phyloP scores from a whole-genome alignment of 495 filamentous ascomycete genomes.

The Penicillium egyptiacum region DNA sequence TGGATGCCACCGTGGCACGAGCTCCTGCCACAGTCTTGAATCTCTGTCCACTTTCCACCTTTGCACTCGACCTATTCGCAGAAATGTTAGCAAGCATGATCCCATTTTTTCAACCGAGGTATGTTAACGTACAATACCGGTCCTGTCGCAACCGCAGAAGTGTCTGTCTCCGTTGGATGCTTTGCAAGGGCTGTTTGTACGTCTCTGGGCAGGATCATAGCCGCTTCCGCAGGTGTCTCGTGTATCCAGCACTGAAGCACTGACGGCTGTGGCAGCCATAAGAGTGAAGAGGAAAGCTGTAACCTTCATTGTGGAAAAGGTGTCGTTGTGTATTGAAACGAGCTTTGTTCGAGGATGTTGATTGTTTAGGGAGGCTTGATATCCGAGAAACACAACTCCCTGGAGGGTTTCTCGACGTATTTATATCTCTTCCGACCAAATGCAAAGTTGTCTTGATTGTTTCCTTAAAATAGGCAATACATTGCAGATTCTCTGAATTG shows the following conservation, averaged over 20 bases:
- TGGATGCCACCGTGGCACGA: conserved; percentile 11
- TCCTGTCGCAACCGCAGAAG: conserved; percentile 21
- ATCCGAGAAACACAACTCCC: neutral
- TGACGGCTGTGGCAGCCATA: conserved; percentile 19
- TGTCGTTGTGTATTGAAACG: neutral
- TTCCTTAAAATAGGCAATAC: neutral
- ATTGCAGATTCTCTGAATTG: too few relatives aligned
- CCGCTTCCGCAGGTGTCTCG: conserved; percentile 16
- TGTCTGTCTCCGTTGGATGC: conserved; percentile 17
- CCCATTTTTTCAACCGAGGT: neutral
- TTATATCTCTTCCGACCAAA: neutral
- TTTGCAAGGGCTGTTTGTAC: conserved; percentile 17
- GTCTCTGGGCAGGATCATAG: conserved; percentile 14
- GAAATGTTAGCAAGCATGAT: conserved; percentile 9
- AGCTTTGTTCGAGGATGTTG: conserved; percentile 5
- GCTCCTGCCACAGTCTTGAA: conserved; percentile 10
- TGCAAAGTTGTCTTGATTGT: neutral
- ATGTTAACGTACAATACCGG: conserved; percentile 14
- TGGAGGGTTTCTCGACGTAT: neutral
- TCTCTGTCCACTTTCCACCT: conserved; percentile 15
- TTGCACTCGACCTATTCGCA: conserved; percentile 16
- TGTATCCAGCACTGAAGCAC: conserved; percentile 1
- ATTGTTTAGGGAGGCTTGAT: conserved; percentile 6
- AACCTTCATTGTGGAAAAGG: conserved; percentile 15
- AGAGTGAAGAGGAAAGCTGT: conserved; percentile 18